Conservation (phyloP, 495 filamentous ascomycete species). For the Schizothecium vesticola region DNA sequence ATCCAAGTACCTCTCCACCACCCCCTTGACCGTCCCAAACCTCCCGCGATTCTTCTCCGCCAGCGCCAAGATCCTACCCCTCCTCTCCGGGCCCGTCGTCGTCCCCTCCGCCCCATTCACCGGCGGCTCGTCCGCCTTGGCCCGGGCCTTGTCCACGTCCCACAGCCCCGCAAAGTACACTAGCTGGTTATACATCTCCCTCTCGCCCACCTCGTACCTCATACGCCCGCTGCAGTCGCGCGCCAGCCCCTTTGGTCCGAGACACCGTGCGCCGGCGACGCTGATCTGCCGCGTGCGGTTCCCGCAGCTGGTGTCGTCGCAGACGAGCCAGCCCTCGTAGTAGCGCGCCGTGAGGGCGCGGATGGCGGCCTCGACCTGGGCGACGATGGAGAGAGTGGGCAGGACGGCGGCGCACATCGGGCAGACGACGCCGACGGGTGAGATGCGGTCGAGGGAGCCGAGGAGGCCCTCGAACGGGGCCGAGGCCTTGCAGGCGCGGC, state of each 20-base stretch:
- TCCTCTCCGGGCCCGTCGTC: conserved; percentile 34
- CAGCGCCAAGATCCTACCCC: conserved; percentile 59
- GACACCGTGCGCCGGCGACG: conserved; percentile 84
- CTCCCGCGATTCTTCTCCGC: conserved; percentile 72
- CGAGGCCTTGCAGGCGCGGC: conserved; percentile 67
- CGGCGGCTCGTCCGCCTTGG: conserved; percentile 32
- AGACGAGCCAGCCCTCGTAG: conserved; percentile 87
- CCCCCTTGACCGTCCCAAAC: conserved; percentile 67
- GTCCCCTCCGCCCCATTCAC: conserved; percentile 19
- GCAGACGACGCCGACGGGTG: conserved; percentile 70
- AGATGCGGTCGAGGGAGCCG: conserved; percentile 51
- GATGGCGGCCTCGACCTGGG: conserved; percentile 81
- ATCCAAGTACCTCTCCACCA: conserved; percentile 83
- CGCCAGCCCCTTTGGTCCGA: conserved; percentile 78
- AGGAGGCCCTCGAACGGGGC: conserved; percentile 72
- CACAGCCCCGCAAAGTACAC: conserved; percentile 80
- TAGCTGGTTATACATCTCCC: conserved; percentile 89
- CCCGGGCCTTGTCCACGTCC: conserved; percentile 79
- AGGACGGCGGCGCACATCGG: conserved; percentile 55
- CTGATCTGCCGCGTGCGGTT: conserved; percentile 85
- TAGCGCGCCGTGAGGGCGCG: conserved; percentile 72
- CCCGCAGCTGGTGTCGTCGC: conserved; percentile 81
- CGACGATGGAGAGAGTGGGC: conserved; percentile 65
- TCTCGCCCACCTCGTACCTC: conserved; percentile 82
- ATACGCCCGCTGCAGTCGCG: conserved; percentile 81